A percentile compares a stretch with the other conserved stretches of the same genome.
These are phyloP conservation scores for Trichophyton benhamiae DNA, from an alignment of 2,329 filamentous ascomycete species.

Conservation along the genomic window DNA sequence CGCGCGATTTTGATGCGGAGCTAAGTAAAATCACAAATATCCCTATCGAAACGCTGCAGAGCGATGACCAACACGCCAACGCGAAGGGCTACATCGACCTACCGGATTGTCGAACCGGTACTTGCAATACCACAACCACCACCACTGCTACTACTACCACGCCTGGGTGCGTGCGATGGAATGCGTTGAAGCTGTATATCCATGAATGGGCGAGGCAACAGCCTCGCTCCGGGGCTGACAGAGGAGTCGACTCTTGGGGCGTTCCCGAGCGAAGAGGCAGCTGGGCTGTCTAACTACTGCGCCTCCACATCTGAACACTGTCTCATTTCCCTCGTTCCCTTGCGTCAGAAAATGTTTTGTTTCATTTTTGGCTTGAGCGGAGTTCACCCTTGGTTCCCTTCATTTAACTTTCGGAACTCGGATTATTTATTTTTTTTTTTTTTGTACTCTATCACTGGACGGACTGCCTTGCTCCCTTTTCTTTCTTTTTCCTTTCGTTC, in stretches of 20 bases:
- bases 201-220: constrained; percentile 83
- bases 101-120: constrained; percentile 15
- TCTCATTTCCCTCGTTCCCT: not conserved
- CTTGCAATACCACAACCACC: constrained; percentile 20
- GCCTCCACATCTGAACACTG: no score
- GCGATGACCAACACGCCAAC: constrained; percentile 54
- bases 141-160: constrained; percentile 22
- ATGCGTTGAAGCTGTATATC: constrained; percentile 70
- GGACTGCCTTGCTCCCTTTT: not conserved
- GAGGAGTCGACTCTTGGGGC: constrained; percentile 52
- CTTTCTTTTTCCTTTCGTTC: not conserved
- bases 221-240: constrained; percentile 47
- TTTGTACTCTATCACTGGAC: not conserved
- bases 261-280: constrained; percentile 47
- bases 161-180: constrained; percentile 62
- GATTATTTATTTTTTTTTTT: not conserved
- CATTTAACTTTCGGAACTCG: constrained; percentile 2
- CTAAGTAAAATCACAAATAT: constrained; percentile 69
- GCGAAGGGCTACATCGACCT: constrained; percentile 62
- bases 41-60: constrained; percentile 53
- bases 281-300: constrained; percentile 52
- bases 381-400: not conserved
- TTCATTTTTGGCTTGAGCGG: not conserved
- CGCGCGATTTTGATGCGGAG: constrained; percentile 72
- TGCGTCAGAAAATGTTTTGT: not conserved